Percentiles rank a stretch among this genome's conserved stretches.
Evolutionary conservation across 202 grass and related monocot species (phyloP).

Genomic region (Zizania palustris): DNA sequence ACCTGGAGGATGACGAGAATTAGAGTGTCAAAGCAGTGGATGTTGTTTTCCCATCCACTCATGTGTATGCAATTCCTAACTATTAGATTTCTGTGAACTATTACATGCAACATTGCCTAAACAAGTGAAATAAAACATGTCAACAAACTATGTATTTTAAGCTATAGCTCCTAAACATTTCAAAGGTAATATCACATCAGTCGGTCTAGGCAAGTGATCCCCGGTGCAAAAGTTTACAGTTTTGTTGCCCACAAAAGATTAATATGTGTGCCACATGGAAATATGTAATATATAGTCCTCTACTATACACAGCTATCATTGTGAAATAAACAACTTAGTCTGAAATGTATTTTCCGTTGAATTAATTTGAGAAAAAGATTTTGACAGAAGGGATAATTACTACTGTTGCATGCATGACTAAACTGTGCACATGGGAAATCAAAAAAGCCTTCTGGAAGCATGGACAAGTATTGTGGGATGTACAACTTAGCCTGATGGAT

Average conservation of each 20-base stretch:
- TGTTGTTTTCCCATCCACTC: background rate
- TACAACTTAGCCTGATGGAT: background rate
- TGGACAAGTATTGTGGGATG: background rate
- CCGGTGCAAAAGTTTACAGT: background rate
- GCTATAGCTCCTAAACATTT: background rate
- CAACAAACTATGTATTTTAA: background rate
- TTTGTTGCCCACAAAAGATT: background rate
- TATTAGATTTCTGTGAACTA: background rate
- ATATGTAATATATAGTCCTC: background rate
- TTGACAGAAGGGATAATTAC: background rate
- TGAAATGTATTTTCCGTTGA: background rate
- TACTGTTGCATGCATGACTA: conserved; percentile 10
- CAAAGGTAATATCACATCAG: too few relatives aligned
- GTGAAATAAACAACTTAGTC: background rate
- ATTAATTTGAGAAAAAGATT: background rate
- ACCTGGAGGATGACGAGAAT: conserved; percentile 53
- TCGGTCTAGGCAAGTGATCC: background rate
- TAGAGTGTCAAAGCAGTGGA: conserved; percentile 12
- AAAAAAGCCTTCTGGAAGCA: background rate
- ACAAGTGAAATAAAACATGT: conserved; percentile 7
- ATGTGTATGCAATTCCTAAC: background rate
- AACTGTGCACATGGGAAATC: background rate
- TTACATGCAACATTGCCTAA: conserved; percentile 2
- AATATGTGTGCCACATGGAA: conserved; percentile 12
- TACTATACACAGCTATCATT: background rate